These are phyloP conservation scores for Fusarium sp. DNA, from an alignment of 2,329 filamentous ascomycete genomes.

Conservation along the genomic window DNA sequence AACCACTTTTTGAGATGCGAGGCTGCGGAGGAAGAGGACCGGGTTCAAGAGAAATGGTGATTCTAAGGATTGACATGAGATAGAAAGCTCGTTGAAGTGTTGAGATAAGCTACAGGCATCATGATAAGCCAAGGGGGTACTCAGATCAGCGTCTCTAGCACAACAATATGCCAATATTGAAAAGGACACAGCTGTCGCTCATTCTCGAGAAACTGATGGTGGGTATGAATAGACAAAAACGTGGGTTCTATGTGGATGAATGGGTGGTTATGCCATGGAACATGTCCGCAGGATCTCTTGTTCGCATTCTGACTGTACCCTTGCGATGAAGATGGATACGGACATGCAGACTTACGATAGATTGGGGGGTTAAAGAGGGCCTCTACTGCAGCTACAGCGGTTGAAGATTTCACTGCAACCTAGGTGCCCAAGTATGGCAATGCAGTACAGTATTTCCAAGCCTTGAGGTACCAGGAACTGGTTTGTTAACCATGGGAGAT, in stretches of 20 bases:
- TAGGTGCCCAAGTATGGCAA: neutral
- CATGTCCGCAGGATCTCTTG: conserved; percentile 25
- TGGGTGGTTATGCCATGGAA: conserved; percentile 32
- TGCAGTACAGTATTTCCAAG: conserved; percentile 9
- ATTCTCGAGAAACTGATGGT: neutral
- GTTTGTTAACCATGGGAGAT: conserved; percentile 3
- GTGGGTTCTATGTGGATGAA: conserved; percentile 29
- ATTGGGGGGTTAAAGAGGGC: conserved; percentile 25
- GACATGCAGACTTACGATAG: conserved; percentile 1
- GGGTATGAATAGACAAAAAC: conserved; percentile 20
- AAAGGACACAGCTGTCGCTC: neutral
- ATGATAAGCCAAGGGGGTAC: neutral
- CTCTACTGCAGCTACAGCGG: conserved; percentile 16
- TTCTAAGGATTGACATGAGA: neutral
- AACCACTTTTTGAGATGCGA: conserved; percentile 30
- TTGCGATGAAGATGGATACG: conserved; percentile 21
- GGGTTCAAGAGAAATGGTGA: neutral
- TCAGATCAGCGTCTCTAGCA: neutral
- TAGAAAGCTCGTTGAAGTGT: neutral
- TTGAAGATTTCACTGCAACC: conserved; percentile 15
- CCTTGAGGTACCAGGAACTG: conserved; percentile 22
- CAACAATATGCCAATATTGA: neutral
- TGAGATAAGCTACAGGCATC: neutral
- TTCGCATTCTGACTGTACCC: conserved; percentile 17
- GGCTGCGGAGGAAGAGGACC: conserved; percentile 13